phyloP scores from a whole-genome alignment of 257 asterid genomes.

The Capsicum pubescens region DNA sequence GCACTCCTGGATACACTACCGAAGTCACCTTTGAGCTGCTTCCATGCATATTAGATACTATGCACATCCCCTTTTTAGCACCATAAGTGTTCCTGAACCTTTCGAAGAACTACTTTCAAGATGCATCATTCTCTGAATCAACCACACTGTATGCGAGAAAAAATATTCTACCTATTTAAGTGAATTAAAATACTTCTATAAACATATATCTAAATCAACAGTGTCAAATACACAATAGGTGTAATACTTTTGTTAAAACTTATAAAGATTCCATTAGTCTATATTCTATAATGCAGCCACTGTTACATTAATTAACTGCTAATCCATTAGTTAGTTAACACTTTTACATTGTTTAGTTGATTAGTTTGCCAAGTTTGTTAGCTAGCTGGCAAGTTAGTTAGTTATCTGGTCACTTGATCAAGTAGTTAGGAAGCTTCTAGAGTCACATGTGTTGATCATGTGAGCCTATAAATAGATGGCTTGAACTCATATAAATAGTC shows the following conservation, averaged over 20 bases:
- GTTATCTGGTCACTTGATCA: no score
- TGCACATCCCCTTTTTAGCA: constrained; percentile 10
- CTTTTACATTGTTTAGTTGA: no score
- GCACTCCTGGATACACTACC: neutral
- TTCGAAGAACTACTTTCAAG: constrained; percentile 19
- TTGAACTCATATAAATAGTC: no score
- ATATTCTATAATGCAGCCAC: no score
- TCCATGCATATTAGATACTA: neutral
- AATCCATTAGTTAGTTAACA: no score
- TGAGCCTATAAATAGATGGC: no score
- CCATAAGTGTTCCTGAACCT: constrained; percentile 3
- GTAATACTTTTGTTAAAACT: neutral
- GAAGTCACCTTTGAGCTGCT: neutral
- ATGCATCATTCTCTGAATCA: neutral
- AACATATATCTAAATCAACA: neutral
- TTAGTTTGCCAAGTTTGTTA: no score
- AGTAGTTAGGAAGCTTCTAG: no score
- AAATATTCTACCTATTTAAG: constrained; percentile 12
- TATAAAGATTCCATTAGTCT: no score
- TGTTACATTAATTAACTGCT: no score
- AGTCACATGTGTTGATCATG: no score
- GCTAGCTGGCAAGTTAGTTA: no score
- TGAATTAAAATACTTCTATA: neutral
- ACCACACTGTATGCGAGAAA: constrained; percentile 11
- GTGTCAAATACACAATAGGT: neutral